Evolutionary conservation across 495 filamentous ascomycete genomes (phyloP).

Genomic region (Neurospora sp.): DNA sequence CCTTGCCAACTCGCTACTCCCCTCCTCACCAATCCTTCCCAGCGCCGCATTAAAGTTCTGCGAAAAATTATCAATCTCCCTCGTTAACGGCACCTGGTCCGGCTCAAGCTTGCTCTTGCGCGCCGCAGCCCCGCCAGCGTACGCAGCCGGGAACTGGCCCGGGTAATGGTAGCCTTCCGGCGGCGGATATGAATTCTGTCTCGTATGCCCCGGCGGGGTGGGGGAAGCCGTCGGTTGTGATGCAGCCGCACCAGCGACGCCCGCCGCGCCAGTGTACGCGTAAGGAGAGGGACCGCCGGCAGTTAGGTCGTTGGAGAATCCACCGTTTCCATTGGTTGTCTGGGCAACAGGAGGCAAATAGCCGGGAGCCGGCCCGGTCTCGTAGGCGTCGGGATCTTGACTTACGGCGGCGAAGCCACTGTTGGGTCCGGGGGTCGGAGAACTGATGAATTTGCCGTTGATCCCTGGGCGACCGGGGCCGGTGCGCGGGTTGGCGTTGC

Average conservation of each 20-base stretch:
- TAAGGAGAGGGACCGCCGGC: constrained; percentile 13
- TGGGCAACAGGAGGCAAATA: constrained; percentile 6
- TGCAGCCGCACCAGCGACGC: background rate
- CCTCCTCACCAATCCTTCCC: constrained; percentile 31
- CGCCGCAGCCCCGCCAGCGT: constrained; percentile 8
- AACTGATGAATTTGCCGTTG: constrained; percentile 22
- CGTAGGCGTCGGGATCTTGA: constrained; percentile 18
- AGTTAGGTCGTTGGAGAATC: constrained; percentile 13
- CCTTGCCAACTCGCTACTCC: background rate
- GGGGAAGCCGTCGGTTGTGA: background rate
- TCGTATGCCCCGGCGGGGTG: background rate
- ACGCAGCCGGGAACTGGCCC: constrained; percentile 12
- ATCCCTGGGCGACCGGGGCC: constrained; percentile 19
- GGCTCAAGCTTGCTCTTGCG: constrained; percentile 8
- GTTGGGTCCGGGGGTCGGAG: constrained; percentile 10
- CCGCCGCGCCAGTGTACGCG: constrained; percentile 8
- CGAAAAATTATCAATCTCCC: constrained; percentile 34
- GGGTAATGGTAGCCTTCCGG: constrained; percentile 9
- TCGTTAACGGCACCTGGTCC: constrained; percentile 23
- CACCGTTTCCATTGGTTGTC: background rate
- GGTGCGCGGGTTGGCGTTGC: constrained; percentile 23
- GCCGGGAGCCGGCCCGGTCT: constrained; percentile 12
- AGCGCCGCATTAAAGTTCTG: constrained; percentile 25
- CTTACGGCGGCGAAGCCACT: constrained; percentile 17
- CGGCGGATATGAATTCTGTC: constrained; percentile 16